Conservation (phyloP, 2,329 filamentous ascomycete genomes). For the Colletotrichum sp. region DNA sequence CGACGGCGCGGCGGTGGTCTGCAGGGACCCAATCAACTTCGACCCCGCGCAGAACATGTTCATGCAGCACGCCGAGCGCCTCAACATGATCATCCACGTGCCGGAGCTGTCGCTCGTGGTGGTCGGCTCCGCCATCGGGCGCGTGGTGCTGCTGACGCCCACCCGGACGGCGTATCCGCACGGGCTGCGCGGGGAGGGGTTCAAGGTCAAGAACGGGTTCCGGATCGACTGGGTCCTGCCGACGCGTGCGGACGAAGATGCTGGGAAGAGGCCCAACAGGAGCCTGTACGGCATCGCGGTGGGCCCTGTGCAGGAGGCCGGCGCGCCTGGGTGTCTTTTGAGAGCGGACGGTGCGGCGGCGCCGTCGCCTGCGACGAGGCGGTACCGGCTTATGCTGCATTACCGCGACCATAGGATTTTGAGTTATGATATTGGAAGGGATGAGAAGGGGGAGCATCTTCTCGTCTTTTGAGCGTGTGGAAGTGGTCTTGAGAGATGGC, state of each 20-base stretch:
- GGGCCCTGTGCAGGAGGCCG: slow-evolving; percentile 62
- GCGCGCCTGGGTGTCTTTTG: slow-evolving; percentile 22
- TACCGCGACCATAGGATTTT: slow-evolving; percentile 74
- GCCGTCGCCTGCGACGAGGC: slow-evolving; percentile 38
- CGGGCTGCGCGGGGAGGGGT: background rate
- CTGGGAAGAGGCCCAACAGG: slow-evolving; percentile 46
- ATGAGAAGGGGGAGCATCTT: slow-evolving; percentile 31
- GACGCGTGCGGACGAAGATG: slow-evolving; percentile 49
- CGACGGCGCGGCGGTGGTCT: slow-evolving; percentile 30
- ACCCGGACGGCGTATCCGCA: slow-evolving; percentile 27
- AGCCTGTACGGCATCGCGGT: slow-evolving; percentile 72
- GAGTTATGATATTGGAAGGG: slow-evolving; percentile 68
- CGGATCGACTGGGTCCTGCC: slow-evolving; percentile 61
- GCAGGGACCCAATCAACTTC: slow-evolving; percentile 31
- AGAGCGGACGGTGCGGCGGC: slow-evolving; percentile 23
- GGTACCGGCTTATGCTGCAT: slow-evolving; percentile 74
- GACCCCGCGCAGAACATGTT: slow-evolving; percentile 24
- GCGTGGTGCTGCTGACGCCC: slow-evolving; percentile 68
- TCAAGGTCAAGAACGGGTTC: slow-evolving; percentile 45
- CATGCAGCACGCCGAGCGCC: slow-evolving; percentile 27
- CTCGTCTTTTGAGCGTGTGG: slow-evolving; percentile 1
- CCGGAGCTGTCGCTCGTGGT: slow-evolving; percentile 75
- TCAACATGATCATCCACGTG: slow-evolving; percentile 69
- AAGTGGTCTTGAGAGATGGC: too few species aligned
- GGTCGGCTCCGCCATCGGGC: slow-evolving; percentile 69